Base-by-base conservation (phyloP, 108 stramenopile species). In the Hondaea fermentalgiana region DNA sequence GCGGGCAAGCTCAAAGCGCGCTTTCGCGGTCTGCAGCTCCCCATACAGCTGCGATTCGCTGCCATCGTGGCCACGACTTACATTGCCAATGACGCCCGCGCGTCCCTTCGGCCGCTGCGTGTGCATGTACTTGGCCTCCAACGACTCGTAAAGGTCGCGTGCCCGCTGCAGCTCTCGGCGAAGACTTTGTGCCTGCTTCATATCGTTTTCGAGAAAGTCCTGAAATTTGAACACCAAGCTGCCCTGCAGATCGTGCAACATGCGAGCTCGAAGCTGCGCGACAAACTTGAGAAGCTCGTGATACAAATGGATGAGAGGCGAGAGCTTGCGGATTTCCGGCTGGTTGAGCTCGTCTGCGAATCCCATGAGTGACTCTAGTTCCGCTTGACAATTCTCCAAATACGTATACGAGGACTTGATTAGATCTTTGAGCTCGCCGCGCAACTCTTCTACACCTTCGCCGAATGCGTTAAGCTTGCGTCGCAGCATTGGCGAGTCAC, bases 81-180 rank as follows among this genome's bases (percentile, higher is more conserved):
- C 76, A 23, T 83, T 83, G 3, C 76, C 23, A 25, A 83, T 83
- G 25, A 83, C 76, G 51, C 76, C 76, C n/a, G 49, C 49, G 19
- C 76, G 45, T 0, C 76, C 76, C 51, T 83, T 83, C 10, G 76
- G 45, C n/a, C 76, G 76, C 45, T 28, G 45, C n/a, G 45, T 47
- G 51, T 83, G 76, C 76, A 83, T 83, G 4, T 83, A 83, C 76
- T 83, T 83, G 51, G 23, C 76, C 45, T 83, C 76, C 1, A 83
- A 23, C n/a, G 76, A 25, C 28, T 83, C 76, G 3, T 53, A 83
- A 6, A 3, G 49, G 51, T 83, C 76, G 19, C 76, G 45, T 23
- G 76, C 76, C 14, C 76, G 76, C 76, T 83, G 76, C 3, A 83
- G 51, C 51, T 83, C 76, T 10, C 76, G 45, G 0, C 76, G 45